Percentiles rank a stretch among this genome's conserved stretches.
These are phyloP conservation scores for Sugiyamaella marilandica DNA, from an alignment of 805 yeast species.

Conservation along the genomic window DNA sequence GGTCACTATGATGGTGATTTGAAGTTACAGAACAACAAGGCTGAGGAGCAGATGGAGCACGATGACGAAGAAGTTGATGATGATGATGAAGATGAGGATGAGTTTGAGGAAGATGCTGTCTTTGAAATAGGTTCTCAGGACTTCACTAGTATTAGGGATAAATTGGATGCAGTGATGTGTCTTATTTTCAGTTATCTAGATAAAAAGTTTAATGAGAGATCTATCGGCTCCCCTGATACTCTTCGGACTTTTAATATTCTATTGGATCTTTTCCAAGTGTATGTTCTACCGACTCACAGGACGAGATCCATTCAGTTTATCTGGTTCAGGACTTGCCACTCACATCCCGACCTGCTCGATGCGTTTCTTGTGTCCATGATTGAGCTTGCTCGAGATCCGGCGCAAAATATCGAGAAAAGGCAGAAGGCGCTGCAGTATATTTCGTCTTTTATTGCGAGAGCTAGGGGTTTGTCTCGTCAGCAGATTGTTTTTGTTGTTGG, in stretches of 20 bases:
- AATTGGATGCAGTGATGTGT: slow-evolving; percentile 66
- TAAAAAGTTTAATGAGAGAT: slow-evolving; percentile 45
- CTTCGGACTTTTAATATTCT: slow-evolving; percentile 66
- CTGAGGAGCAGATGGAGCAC: slow-evolving; percentile 23
- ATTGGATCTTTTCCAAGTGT: slow-evolving; percentile 71
- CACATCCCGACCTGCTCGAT: slow-evolving; percentile 76
- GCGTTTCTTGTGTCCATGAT: slow-evolving; percentile 76
- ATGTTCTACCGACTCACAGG: slow-evolving; percentile 84
- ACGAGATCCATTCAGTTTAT: slow-evolving; percentile 85
- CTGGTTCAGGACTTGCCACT: slow-evolving; percentile 75
- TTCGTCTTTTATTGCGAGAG: slow-evolving; percentile 86
- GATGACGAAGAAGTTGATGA: slow-evolving; percentile 31
- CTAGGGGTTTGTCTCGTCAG: slow-evolving; percentile 59
- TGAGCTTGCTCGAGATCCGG: slow-evolving; percentile 72
- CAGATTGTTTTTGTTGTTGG: slow-evolving; percentile 81
- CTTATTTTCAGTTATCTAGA: slow-evolving; percentile 51
- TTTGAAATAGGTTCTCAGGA: slow-evolving; percentile 5
- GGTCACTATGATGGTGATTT: slow-evolving; percentile 33
- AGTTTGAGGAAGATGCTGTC: slow-evolving; percentile 29
- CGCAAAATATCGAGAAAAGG: slow-evolving; percentile 66
- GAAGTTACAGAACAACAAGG: too few relatives aligned
- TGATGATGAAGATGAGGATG: slow-evolving; percentile 30
- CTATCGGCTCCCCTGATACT: slow-evolving; percentile 57
- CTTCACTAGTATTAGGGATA: slow-evolving; percentile 45
- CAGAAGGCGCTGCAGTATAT: slow-evolving; percentile 89